phyloP scores from a whole-genome alignment of 306 rosid species.

The Castanospermum australe region DNA sequence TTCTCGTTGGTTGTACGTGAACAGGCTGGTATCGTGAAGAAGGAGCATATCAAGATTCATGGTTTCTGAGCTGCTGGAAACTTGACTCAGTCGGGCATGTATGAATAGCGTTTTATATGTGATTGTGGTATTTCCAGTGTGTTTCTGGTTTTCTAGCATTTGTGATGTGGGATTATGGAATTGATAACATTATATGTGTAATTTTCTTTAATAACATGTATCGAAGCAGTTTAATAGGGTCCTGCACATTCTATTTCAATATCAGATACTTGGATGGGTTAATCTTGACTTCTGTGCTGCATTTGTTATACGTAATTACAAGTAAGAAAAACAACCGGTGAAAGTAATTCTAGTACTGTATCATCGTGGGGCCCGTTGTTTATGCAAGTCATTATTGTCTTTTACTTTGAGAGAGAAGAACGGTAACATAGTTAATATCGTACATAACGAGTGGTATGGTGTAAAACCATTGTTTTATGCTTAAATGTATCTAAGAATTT shows the following conservation, averaged over 20 bases:
- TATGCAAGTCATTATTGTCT: too few species aligned
- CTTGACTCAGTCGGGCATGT: background rate
- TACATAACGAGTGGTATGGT: too few species aligned
- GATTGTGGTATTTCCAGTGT: constrained; percentile 21
- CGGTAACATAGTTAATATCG: too few species aligned
- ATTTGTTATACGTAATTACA: background rate
- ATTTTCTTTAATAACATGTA: background rate
- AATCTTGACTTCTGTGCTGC: background rate
- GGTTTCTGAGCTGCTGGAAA: constrained; percentile 49
- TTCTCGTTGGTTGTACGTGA: background rate
- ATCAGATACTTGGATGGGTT: background rate
- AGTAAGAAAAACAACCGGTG: too few species aligned
- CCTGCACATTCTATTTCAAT: background rate
- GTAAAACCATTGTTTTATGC: too few species aligned
- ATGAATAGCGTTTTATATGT: background rate
- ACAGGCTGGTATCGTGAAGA: constrained; percentile 71
- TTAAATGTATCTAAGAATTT: too few species aligned
- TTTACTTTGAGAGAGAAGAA: too few species aligned
- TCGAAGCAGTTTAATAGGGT: background rate
- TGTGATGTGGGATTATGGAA: constrained; percentile 40
- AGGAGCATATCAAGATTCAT: constrained; percentile 47
- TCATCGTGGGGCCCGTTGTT: too few species aligned
- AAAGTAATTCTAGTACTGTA: too few species aligned
- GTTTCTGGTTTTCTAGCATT: background rate
- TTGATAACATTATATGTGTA: background rate